Conservation (phyloP, 2,329 filamentous ascomycete species). For the Aspergillus costaricaensis region DNA sequence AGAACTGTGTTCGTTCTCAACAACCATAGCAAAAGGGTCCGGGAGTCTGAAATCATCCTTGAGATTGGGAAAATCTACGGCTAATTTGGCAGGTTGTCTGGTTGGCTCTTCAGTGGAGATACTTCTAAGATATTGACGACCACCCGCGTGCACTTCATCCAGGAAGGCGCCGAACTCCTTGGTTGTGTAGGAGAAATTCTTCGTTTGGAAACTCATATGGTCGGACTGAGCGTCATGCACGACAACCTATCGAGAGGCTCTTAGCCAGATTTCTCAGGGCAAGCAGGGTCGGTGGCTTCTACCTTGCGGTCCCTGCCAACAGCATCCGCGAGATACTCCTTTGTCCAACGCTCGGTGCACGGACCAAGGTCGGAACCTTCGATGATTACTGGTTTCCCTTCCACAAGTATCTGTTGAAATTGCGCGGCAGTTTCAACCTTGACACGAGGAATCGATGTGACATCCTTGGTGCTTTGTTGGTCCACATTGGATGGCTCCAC, state of each 20-base stretch:
- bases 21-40: conserved; percentile 58
- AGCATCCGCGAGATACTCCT: conserved; percentile 64
- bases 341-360: conserved; percentile 68
- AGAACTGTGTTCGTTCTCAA: conserved; percentile 71
- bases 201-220: conserved; percentile 77
- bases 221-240: conserved; percentile 69
- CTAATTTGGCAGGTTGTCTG: conserved; percentile 68
- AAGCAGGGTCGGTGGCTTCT: conserved; percentile 23
- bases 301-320: conserved; percentile 65
- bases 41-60: conserved; percentile 71
- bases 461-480: conserved; percentile 18
- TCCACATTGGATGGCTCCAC: conserved; percentile 3
- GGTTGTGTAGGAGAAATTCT: conserved; percentile 78
- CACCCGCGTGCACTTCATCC: conserved; percentile 58
- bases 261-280: background rate
- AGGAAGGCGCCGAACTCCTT: conserved; percentile 69
- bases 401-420: conserved; percentile 62
- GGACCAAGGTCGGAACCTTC: conserved; percentile 65
- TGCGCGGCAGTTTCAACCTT: conserved; percentile 55
- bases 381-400: conserved; percentile 65
- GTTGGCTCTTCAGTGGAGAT: conserved; percentile 70
- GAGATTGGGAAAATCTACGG: conserved; percentile 70
- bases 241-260: conserved; percentile 56
- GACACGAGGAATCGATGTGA: conserved; percentile 52
- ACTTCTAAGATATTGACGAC: conserved; percentile 74